Percentiles rank a stretch among this genome's conserved stretches.
Evolutionary conservation across 768 basidiomycete species (phyloP).

Genomic region (Coprinopsis cinerea): DNA sequence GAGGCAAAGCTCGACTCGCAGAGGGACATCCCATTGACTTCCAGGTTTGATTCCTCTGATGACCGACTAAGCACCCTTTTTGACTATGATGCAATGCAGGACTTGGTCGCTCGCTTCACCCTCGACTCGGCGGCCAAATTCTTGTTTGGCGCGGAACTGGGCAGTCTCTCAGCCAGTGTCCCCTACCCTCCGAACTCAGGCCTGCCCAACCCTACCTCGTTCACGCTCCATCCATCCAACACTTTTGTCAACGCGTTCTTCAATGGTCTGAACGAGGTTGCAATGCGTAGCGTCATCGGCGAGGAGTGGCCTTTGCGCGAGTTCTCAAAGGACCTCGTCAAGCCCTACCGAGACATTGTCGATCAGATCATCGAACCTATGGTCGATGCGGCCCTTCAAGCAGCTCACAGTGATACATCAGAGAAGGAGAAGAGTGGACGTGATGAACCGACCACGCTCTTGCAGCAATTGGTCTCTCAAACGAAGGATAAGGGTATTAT

Average conservation of each 20-base stretch:
- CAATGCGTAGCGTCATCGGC: conserved; percentile 37
- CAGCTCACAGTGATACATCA: conserved; percentile 28
- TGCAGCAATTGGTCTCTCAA: conserved; percentile 47
- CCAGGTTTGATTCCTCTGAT: conserved; percentile 33
- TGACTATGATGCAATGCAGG: not conserved
- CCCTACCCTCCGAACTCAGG: conserved; percentile 37
- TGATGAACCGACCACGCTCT: conserved; percentile 38
- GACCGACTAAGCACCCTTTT: not conserved
- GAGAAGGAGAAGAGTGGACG: conserved; percentile 23
- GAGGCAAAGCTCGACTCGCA: not conserved
- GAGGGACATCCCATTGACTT: conserved; percentile 51
- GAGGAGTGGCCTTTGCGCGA: conserved; percentile 52
- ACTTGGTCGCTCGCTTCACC: not conserved
- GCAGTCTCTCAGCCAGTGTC: conserved; percentile 47
- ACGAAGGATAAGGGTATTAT: conserved; percentile 36
- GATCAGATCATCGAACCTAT: conserved; percentile 48
- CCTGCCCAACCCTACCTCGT: conserved; percentile 13
- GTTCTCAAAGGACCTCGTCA: conserved; percentile 38
- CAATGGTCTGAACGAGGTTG: conserved; percentile 39
- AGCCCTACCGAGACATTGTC: conserved; percentile 45
- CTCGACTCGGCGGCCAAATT: conserved; percentile 66
- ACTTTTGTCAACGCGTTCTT: conserved; percentile 45
- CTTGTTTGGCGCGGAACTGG: conserved; percentile 53
- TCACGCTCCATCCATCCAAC: not conserved
- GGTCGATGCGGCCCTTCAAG: conserved; percentile 41